A percentile compares a stretch with the other conserved stretches of the same genome.
phyloP scores from a whole-genome alignment of 2,329 filamentous ascomycete genomes.

The Fusarium veterinarium region DNA sequence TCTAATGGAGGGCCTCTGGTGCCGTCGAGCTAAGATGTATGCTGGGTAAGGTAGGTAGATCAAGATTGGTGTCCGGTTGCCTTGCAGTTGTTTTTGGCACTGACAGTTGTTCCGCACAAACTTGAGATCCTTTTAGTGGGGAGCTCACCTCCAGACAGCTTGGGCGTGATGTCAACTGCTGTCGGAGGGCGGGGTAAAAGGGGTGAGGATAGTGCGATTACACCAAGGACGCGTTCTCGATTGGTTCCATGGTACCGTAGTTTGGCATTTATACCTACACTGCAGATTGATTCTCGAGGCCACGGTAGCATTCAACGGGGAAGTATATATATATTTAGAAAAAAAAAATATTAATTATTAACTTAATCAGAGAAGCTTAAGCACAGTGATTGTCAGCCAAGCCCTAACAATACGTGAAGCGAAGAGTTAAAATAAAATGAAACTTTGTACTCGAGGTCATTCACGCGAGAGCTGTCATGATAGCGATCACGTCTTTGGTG shows the following conservation, averaged over 20 bases:
- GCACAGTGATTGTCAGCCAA: not conserved
- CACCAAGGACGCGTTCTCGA: slow-evolving; percentile 18
- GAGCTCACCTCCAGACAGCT: slow-evolving; percentile 9
- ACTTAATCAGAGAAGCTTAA: not conserved
- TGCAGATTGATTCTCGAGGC: not conserved
- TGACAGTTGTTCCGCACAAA: slow-evolving; percentile 1
- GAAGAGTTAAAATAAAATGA: not conserved
- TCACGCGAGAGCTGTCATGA: slow-evolving; percentile 25
- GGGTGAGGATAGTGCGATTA: slow-evolving; percentile 42
- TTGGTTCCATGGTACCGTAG: not conserved
- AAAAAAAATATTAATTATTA: not conserved
- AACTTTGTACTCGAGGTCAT: not conserved
- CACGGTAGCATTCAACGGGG: not conserved
- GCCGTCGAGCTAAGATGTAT: not conserved
- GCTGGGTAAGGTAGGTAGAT: not conserved
- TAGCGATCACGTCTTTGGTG: slow-evolving; percentile 24
- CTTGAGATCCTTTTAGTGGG: slow-evolving; percentile 27
- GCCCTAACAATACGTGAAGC: not conserved
- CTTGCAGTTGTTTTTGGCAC: slow-evolving; percentile 19
- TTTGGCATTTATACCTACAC: not conserved
- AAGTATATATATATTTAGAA: not conserved
- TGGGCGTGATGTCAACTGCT: slow-evolving; percentile 32
- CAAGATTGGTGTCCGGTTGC: slow-evolving; percentile 5
- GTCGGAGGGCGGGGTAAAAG: slow-evolving; percentile 40
- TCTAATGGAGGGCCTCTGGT: not conserved